These are phyloP conservation scores for Bathelium albidoporum DNA, from an alignment of 495 filamentous ascomycete genomes.

Conservation along the genomic window DNA sequence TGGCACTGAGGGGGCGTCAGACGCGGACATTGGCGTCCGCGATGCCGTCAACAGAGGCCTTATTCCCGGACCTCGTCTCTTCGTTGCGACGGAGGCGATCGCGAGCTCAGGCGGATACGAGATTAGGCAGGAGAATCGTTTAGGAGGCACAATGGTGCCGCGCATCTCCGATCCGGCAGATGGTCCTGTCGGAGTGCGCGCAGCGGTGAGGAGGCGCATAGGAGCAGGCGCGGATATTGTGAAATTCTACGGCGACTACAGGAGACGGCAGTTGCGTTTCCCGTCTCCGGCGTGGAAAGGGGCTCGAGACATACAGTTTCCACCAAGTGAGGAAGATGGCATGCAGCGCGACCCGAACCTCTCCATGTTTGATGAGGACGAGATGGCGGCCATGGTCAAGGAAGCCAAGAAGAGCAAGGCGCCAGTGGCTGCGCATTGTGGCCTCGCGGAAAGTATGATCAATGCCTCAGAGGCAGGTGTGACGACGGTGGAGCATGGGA, in stretches of 20 bases:
- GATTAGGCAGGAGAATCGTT: slow-evolving; percentile 34
- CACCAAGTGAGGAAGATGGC: slow-evolving; percentile 12
- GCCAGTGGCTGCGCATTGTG: slow-evolving; percentile 39
- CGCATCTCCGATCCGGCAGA: slow-evolving; percentile 37
- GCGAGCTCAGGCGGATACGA: slow-evolving; percentile 41
- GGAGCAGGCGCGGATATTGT: slow-evolving; percentile 43
- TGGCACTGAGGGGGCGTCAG: slow-evolving; percentile 39
- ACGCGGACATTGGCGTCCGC: slow-evolving; percentile 36
- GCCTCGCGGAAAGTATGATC: slow-evolving; percentile 32
- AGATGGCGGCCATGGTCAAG: slow-evolving; percentile 42
- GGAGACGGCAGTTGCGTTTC: slow-evolving; percentile 38
- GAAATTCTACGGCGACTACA: slow-evolving; percentile 46
- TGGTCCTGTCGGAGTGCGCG: slow-evolving; percentile 34
- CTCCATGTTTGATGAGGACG: slow-evolving; percentile 36
- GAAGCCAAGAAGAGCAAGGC: slow-evolving; percentile 34
- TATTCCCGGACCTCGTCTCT: slow-evolving; percentile 41
- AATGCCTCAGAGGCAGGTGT: slow-evolving; percentile 42
- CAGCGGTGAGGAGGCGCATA: slow-evolving; percentile 38
- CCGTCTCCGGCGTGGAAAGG: slow-evolving; percentile 24
- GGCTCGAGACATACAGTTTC: slow-evolving; percentile 15
- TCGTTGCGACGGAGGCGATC: slow-evolving; percentile 41
- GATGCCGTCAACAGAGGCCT: slow-evolving; percentile 40
- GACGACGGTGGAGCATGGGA: slow-evolving; percentile 43
- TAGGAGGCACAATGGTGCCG: slow-evolving; percentile 25
- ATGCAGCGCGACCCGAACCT: slow-evolving; percentile 34